phyloP scores from a whole-genome alignment of 1,139 yeast genomes.

The Wickerhamiella pararugosa region DNA sequence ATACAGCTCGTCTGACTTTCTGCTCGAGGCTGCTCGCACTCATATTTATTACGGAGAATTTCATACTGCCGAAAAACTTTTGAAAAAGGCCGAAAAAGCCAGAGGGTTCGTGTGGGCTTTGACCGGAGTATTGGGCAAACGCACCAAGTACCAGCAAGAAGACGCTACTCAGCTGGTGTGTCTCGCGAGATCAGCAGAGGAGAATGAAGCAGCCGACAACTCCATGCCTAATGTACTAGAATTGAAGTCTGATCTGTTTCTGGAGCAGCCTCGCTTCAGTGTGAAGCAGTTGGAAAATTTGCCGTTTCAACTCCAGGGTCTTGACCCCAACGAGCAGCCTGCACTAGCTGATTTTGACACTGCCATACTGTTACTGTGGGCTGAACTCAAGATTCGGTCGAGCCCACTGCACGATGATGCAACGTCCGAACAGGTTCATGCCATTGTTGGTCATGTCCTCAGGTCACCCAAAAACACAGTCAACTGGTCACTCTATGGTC shows the following conservation, averaged over 20 bases:
- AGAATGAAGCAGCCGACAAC: slow-evolving; percentile 13
- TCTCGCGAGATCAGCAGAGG: slow-evolving; percentile 42
- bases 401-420: slow-evolving; percentile 59
- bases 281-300: slow-evolving; percentile 28
- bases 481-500: slow-evolving; percentile 68
- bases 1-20: slow-evolving; percentile 28
- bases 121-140: slow-evolving; percentile 79
- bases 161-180: slow-evolving; percentile 65
- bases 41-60: slow-evolving; percentile 44
- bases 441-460: slow-evolving; percentile 58
- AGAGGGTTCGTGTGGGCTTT: slow-evolving; percentile 51
- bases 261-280: slow-evolving; percentile 52
- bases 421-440: slow-evolving; percentile 68
- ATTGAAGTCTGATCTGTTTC: slow-evolving; percentile 53
- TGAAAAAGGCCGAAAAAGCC: slow-evolving; percentile 35
- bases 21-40: slow-evolving; percentile 44
- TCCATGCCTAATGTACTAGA: slow-evolving; percentile 12
- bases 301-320: slow-evolving; percentile 36
- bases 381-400: slow-evolving; percentile 44
- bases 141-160: slow-evolving; percentile 68
- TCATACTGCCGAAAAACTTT: slow-evolving; percentile 40
- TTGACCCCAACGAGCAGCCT: slow-evolving; percentile 81
- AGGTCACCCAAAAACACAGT: slow-evolving; percentile 34
- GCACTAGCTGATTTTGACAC: slow-evolving; percentile 53
- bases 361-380: slow-evolving; percentile 53